These are phyloP conservation scores for Colletotrichum tabaci DNA, from an alignment of 2,329 filamentous ascomycete genomes.

Conservation along the genomic window DNA sequence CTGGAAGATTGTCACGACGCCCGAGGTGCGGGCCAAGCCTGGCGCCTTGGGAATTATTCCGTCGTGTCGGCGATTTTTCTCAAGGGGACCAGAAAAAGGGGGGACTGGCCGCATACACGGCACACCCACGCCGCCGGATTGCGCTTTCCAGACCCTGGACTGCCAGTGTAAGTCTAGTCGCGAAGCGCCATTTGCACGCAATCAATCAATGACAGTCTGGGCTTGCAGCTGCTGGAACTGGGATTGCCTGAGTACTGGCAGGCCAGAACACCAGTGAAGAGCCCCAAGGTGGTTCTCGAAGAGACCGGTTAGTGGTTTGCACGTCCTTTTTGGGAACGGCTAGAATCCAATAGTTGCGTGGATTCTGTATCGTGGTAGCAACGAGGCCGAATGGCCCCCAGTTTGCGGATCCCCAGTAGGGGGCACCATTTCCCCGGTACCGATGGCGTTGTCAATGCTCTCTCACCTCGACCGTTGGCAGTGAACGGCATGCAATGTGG, in stretches of 20 bases:
- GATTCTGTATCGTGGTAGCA: neutral
- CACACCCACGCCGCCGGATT: conserved; percentile 21
- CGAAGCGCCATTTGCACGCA: neutral
- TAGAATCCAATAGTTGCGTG: conserved; percentile 25
- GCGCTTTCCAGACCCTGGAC: conserved; percentile 1
- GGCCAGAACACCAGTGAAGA: neutral
- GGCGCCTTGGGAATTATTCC: conserved; percentile 34
- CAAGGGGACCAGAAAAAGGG: neutral
- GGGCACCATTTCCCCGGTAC: neutral
- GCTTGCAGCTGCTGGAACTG: conserved; percentile 9
- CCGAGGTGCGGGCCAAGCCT: conserved; percentile 30
- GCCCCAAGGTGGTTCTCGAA: neutral
- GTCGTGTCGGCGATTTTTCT: conserved; percentile 39
- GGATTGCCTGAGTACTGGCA: neutral
- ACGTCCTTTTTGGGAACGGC: conserved; percentile 1
- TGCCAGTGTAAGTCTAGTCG: neutral
- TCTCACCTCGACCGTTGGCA: conserved; percentile 10
- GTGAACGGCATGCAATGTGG: neutral
- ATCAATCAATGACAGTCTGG: conserved; percentile 25
- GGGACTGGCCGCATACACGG: neutral
- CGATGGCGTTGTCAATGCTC: neutral
- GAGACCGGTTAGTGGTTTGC: neutral
- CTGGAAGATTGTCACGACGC: conserved; percentile 39
- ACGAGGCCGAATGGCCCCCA: neutral
- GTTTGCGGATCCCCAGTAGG: too few relatives aligned